Evolutionary conservation across 2,329 filamentous ascomycete species (phyloP).

Genomic region (Dothiorella sarmentorum): DNA sequence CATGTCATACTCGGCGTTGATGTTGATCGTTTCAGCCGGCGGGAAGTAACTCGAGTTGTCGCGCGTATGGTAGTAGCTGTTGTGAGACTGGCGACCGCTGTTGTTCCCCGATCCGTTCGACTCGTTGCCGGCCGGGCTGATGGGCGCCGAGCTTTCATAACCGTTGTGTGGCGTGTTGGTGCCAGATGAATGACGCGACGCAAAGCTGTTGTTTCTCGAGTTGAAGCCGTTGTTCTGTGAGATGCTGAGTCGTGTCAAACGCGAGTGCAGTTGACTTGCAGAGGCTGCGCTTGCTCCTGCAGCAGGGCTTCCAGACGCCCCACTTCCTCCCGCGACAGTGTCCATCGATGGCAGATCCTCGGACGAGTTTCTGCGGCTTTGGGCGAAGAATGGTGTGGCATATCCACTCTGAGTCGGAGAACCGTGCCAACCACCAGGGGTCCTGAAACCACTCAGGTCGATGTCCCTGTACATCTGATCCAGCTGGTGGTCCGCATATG

Average conservation of each 20-base stretch:
- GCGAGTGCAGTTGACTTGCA: slow-evolving; percentile 65
- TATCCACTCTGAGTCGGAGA: slow-evolving; percentile 42
- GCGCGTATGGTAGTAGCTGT: slow-evolving; percentile 10
- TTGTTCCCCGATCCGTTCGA: slow-evolving; percentile 4
- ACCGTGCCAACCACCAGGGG: slow-evolving; percentile 51
- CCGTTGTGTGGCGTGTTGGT: slow-evolving; percentile 32
- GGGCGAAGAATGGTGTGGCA: slow-evolving; percentile 74
- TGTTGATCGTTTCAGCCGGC: slow-evolving; percentile 20
- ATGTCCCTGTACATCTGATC: slow-evolving; percentile 89
- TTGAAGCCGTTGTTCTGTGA: slow-evolving; percentile 29
- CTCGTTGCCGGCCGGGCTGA: slow-evolving; percentile 14
- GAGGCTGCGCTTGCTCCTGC: slow-evolving; percentile 44
- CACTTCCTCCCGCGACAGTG: slow-evolving; percentile 34
- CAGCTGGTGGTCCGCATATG: slow-evolving; percentile 85
- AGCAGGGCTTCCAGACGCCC: slow-evolving; percentile 51
- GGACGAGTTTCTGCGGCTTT: slow-evolving; percentile 67
- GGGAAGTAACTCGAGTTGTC: slow-evolving; percentile 13
- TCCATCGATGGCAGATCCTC: slow-evolving; percentile 69
- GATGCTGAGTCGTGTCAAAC: slow-evolving; percentile 53
- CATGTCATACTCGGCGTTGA: slow-evolving; percentile 41
- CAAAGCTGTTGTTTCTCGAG: slow-evolving; percentile 12
- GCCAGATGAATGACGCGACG: slow-evolving; percentile 30
- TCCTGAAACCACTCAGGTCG: slow-evolving; percentile 76
- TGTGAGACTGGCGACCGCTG: slow-evolving; percentile 23
- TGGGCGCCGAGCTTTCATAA: slow-evolving; percentile 6